A percentile compares a stretch with the other conserved stretches of the same genome.
Evolutionary conservation across 208 protist genomes (phyloP).

Genomic region (Acanthamoeba divionensis): DNA sequence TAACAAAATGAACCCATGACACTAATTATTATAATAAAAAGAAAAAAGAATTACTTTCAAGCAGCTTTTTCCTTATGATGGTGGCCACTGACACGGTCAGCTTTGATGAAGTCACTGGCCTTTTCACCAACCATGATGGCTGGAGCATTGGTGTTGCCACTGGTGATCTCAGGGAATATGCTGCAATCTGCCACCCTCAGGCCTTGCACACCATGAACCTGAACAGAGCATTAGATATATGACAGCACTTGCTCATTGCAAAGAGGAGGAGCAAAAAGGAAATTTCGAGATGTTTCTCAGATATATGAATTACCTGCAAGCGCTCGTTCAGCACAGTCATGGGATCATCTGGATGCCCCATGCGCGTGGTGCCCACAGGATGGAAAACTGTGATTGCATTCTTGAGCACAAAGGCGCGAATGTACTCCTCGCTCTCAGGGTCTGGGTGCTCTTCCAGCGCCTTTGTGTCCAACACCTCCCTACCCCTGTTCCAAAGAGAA

Average conservation of each 20-base stretch:
- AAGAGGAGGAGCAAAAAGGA: background rate
- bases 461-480: background rate
- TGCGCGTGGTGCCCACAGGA: background rate
- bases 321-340: conserved; percentile 4
- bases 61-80: no score
- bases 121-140: conserved; percentile 59
- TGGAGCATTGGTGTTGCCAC: conserved; percentile 51
- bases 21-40: no score
- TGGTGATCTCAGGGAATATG: conserved; percentile 3
- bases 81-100: background rate
- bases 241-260: background rate
- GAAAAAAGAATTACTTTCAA: no score
- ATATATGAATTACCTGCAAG: background rate
- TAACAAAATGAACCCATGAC: no score
- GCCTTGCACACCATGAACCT: background rate
- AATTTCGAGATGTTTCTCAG: no score
- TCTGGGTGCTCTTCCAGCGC: background rate
- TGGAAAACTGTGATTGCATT: conserved; percentile 36
- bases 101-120: conserved; percentile 44
- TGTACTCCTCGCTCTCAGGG: background rate
- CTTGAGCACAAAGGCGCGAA: background rate
- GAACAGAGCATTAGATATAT: background rate
- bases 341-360: background rate
- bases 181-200: conserved; percentile 32
- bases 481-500: background rate